phyloP scores from a whole-genome alignment of 2,329 filamentous ascomycete genomes.

The Tolypocladium tropicale region DNA sequence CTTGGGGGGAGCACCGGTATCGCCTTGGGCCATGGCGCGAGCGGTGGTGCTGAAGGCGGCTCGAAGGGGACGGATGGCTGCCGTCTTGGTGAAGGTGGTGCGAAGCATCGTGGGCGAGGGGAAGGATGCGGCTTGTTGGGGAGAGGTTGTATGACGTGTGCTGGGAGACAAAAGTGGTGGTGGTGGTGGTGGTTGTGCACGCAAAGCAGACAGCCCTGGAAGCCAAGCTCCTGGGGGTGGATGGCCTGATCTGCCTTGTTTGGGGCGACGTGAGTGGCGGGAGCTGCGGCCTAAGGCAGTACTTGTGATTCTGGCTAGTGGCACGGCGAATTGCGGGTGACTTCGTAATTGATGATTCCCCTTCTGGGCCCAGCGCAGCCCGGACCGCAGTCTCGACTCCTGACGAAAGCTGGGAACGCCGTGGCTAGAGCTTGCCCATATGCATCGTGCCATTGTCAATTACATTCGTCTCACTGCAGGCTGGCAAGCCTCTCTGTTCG shows the following conservation, averaged over 20 bases:
- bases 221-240: not conserved
- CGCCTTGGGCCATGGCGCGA: conserved; percentile 57
- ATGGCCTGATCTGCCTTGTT: conserved; percentile 4
- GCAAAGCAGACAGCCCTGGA: not conserved
- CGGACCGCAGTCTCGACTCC: no score
- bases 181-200: no score
- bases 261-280: not conserved
- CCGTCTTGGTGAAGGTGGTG: conserved; percentile 47
- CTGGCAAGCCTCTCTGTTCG: not conserved
- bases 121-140: not conserved
- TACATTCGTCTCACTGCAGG: not conserved
- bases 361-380: no score
- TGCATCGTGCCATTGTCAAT: no score
- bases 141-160: conserved; percentile 4
- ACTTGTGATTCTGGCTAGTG: not conserved
- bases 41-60: conserved; percentile 53
- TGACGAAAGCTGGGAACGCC: not conserved
- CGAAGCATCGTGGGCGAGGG: conserved; percentile 49
- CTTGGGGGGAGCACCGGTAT: conserved; percentile 52
- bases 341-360: not conserved
- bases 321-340: not conserved
- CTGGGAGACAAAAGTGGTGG: conserved; percentile 2
- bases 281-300: not conserved
- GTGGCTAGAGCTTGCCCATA: not conserved
- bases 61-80: conserved; percentile 41